phyloP scores from a whole-genome alignment of 106 monocot species.

The Acorus gramineus region DNA sequence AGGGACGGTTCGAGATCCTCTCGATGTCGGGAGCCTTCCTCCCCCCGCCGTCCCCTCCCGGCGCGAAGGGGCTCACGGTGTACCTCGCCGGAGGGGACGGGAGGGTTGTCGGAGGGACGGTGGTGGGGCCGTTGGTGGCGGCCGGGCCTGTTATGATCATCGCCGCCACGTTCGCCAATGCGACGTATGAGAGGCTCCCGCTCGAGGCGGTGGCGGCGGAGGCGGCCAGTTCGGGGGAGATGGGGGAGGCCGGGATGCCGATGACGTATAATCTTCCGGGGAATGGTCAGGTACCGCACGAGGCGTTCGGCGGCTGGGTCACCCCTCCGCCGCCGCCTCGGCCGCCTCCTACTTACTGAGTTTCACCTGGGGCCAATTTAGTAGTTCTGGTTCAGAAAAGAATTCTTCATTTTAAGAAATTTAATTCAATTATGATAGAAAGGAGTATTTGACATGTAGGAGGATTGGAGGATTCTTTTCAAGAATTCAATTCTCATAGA shows the following conservation, averaged over 20 bases:
- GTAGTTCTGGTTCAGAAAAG: too few relatives aligned
- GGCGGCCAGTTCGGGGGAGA: not conserved
- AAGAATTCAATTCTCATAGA: too few relatives aligned
- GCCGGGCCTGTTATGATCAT: slow-evolving; percentile 35
- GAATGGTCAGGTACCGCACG: slow-evolving; percentile 34
- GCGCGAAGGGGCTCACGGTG: slow-evolving; percentile 27
- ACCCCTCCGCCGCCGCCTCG: slow-evolving; percentile 9
- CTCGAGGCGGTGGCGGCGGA: slow-evolving; percentile 17
- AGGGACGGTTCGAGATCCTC: slow-evolving; percentile 35
- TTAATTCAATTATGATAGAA: too few relatives aligned
- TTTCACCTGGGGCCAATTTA: too few relatives aligned
- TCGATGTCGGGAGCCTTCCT: slow-evolving; percentile 41
- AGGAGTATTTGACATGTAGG: too few relatives aligned
- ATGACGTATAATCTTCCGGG: slow-evolving; percentile 24
- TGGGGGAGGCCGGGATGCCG: not conserved
- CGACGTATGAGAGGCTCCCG: slow-evolving; percentile 36
- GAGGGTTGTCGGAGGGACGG: slow-evolving; percentile 28
- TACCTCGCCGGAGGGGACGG: slow-evolving; percentile 36
- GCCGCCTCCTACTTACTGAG: slow-evolving; percentile 14
- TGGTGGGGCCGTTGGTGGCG: slow-evolving; percentile 28
- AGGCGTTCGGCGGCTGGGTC: slow-evolving; percentile 35
- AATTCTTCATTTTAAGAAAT: too few relatives aligned
- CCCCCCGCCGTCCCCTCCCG: slow-evolving; percentile 32
- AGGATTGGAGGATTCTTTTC: too few relatives aligned
- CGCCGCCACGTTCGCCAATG: slow-evolving; percentile 35